Percentiles rank a stretch among this genome's conserved stretches.
Evolutionary conservation across 2,329 filamentous ascomycete species (phyloP).

Genomic region (Paramyrothecium roridum): DNA sequence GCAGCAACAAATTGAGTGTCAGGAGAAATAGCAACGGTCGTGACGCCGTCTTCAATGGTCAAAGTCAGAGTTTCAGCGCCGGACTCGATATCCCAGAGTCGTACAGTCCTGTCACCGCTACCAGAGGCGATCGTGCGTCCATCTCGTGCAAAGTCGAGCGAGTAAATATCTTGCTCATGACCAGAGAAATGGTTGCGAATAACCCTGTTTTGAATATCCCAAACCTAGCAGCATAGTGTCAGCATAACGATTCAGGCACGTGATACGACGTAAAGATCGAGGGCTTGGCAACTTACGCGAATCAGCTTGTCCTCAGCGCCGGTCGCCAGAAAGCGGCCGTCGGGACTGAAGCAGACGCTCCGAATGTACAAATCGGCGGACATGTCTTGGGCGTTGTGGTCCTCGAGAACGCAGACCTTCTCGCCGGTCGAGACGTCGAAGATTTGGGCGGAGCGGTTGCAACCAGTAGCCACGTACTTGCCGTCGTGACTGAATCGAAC

Average conservation of each 20-base stretch:
- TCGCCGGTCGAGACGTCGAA: slow-evolving; percentile 87
- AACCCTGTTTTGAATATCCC: slow-evolving; percentile 81
- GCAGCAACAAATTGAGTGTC: slow-evolving; percentile 93
- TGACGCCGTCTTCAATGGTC: slow-evolving; percentile 94
- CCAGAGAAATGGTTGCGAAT: slow-evolving; percentile 95
- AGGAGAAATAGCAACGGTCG: slow-evolving; percentile 94
- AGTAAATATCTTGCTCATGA: slow-evolving; percentile 98
- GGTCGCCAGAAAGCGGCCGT: slow-evolving; percentile 89
- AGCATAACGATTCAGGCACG: not conserved
- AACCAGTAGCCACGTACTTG: slow-evolving; percentile 93
- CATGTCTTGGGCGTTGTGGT: slow-evolving; percentile 75
- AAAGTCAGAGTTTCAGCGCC: slow-evolving; percentile 80
- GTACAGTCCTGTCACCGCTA: slow-evolving; percentile 89
- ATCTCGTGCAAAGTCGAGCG: slow-evolving; percentile 89
- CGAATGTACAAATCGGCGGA: slow-evolving; percentile 94
- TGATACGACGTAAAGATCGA: not conserved
- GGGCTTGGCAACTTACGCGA: slow-evolving; percentile 57
- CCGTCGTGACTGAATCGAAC: slow-evolving; percentile 95
- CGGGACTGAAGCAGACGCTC: slow-evolving; percentile 97
- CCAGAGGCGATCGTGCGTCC: slow-evolving; percentile 93
- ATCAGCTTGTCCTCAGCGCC: slow-evolving; percentile 98
- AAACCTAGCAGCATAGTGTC: slow-evolving; percentile 60
- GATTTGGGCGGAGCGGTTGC: slow-evolving; percentile 98
- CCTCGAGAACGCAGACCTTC: slow-evolving; percentile 86
- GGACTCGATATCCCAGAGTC: slow-evolving; percentile 91